Percentiles rank a stretch among this genome's conserved stretches.
Evolutionary conservation across 2,329 filamentous ascomycete genomes (phyloP).

Genomic region (Ascochyta pisi): DNA sequence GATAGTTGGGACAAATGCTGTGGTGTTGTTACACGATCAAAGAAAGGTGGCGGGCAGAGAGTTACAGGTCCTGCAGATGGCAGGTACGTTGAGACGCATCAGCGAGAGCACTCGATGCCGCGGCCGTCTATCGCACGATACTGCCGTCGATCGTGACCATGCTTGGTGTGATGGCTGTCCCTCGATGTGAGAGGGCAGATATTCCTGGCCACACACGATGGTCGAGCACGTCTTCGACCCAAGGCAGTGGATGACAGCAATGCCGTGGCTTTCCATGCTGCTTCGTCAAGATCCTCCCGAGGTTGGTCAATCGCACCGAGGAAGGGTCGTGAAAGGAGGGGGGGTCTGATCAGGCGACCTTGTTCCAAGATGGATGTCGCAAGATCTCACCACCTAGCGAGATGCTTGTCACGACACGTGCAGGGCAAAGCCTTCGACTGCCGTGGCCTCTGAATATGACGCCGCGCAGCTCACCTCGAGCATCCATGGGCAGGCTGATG

Average conservation of each 20-base stretch:
- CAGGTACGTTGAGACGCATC: constrained; percentile 13
- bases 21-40: constrained; percentile 25
- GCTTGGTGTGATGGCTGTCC: constrained; percentile 19
- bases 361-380: constrained; percentile 18
- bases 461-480: constrained; percentile 7
- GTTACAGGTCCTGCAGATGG: constrained; percentile 14
- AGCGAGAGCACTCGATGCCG: constrained; percentile 1
- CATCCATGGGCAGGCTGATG: constrained; percentile 14
- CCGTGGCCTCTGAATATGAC: constrained; percentile 9
- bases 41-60: constrained; percentile 13
- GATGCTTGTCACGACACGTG: constrained; percentile 22
- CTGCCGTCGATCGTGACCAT: constrained; percentile 11
- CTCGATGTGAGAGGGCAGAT: constrained; percentile 12
- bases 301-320: constrained; percentile 24
- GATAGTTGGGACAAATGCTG: constrained; percentile 22
- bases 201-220: constrained; percentile 11
- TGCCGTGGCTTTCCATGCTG: constrained; percentile 21
- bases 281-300: constrained; percentile 32
- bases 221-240: constrained; percentile 18
- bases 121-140: constrained; percentile 3
- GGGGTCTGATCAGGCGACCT: constrained; percentile 38
- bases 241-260: constrained; percentile 14
- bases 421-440: constrained; percentile 11
- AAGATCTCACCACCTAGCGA: constrained; percentile 22
- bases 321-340: constrained; percentile 30